Evolutionary conservation across 495 filamentous ascomycete species (phyloP), one percentile per base, ranked within the genome.

Genomic region (Tuber melanosporum): DNA sequence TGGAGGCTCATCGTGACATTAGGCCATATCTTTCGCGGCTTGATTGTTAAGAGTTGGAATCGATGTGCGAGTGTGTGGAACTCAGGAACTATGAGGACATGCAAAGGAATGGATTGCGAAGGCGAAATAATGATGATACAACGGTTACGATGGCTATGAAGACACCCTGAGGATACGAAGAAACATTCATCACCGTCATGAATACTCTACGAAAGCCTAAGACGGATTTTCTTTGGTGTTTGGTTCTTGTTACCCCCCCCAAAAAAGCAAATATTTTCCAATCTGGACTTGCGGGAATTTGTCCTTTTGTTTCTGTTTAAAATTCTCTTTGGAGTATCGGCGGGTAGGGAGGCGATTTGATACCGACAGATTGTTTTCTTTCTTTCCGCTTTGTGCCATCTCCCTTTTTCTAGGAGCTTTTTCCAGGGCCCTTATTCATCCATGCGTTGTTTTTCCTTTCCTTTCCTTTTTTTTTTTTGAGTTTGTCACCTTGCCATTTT

Each of bases 1-100:
- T 32, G 80, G 81, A 70, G 80, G 80, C 43, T 82, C 81, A 43
- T 82, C 81, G 75, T 82, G 81, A 82, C 81, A 82, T 74, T 47
- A 74, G 71, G 81, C 46, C 71, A 69, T 72, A 73, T 79, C 41
- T 20, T 57, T 46, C 52, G 36, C 72, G 39, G 72, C 62, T 32
- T 42, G 62, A 22, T 45, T 43, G 43, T 47, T 44, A n/a, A 36
- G 49, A 75, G 42, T 46, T 57, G 75, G 75, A 44, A 39, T 36
- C 32, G 73, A 62, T 49, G 20, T 44, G 43, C 71, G 43, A 76
- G 72, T 74, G 42, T 43, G 36, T 22, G 43, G 72, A 74, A 71
- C 41, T 26, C 4, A 15, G 57, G 14, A 36, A 36, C 14, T 66
- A 17, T 0, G 57, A 36, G 57, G 57, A 26, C 26, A 66, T 66